Evolutionary conservation across 495 filamentous ascomycete species (phyloP), one percentile per base, ranked within the genome.

Genomic region (Astrocystis sublimbata): DNA sequence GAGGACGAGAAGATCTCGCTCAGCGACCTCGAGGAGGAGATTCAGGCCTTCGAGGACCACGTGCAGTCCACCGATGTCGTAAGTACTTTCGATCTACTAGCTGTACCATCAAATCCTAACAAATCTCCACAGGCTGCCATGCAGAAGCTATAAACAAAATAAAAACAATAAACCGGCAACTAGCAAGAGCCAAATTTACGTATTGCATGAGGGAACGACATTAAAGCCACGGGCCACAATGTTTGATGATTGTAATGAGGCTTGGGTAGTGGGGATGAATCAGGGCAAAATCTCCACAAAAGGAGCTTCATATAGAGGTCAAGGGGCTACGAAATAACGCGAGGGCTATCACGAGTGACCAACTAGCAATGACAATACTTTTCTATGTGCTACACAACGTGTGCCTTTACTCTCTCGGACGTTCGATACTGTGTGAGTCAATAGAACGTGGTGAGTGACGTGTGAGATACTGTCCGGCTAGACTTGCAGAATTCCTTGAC

Each of bases 1-100:
- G 94, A 98, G 83, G 94, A 98, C 73, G 94, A 98, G 58, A 98
- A 98, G 84, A 75, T 98, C 72, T 92, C 91, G 58, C 75, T 89
- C 62, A 87, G 91, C 59, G 93, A 97, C 51, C 86, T 98, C 71
- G 88, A 97, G 84, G 83, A 85, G 65, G 69, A 90, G 79, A 96
- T 98, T 72, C 40, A 67, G 40, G 89, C 83, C 63, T 88, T 92
- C 70, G 94, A 98, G 84, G 94, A 98, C 78, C 89, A 92, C 71
- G 94, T 98, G 75, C 94, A 98, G 86, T 96, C 92, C 68, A 89
- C 89, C 68, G 94, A 98, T 79, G 74, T 96, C 75, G 90, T 88
- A 80, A 81, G 83, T 77, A 46, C 41, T 31, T 47, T 46, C 56
- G n/a, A 31, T 3, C 30, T 23, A n/a, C 6, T 15, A 13, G n/a